Evolutionary conservation across 768 basidiomycete species (phyloP).

Genomic region (Mycena olivaceomarginata): DNA sequence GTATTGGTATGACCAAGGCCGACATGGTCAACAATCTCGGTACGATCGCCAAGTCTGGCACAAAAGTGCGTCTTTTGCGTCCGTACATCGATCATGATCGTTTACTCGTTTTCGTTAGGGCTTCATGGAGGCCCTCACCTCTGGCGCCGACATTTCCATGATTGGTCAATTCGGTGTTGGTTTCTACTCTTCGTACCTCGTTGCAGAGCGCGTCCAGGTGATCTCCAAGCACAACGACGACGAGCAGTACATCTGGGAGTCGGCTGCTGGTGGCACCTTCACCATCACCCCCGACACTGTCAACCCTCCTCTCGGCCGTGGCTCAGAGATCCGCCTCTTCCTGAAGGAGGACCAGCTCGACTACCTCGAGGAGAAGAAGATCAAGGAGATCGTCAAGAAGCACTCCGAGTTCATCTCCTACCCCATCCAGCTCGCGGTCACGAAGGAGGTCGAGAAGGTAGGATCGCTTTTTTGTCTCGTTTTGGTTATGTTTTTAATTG

Average conservation of each 20-base stretch:
- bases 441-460: conserved; percentile 99
- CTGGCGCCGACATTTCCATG: conserved; percentile 95
- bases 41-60: conserved; percentile 96
- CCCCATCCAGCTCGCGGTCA: conserved; percentile 98
- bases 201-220: conserved; percentile 98
- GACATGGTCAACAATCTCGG: conserved; percentile 99
- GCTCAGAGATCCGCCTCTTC: conserved; percentile 93
- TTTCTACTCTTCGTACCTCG: conserved; percentile 99
- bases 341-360: conserved; percentile 99
- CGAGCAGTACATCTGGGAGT: conserved; percentile 99
- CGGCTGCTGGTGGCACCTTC: conserved; percentile 99
- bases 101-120: conserved; percentile 69
- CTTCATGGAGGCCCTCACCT: conserved; percentile 99
- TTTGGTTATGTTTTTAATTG: conserved; percentile 16
- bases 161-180: conserved; percentile 99
- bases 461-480: conserved; percentile 46
- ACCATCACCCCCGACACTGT: conserved; percentile 96
- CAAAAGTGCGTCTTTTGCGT: conserved; percentile 75
- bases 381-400: conserved; percentile 99
- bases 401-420: conserved; percentile 99
- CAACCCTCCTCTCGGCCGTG: conserved; percentile 94
- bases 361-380: conserved; percentile 99
- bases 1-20: conserved; percentile 99
- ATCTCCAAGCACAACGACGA: conserved; percentile 99
- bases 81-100: conserved; percentile 3